A percentile compares a stretch with the other conserved stretches of the same genome.
Evolutionary conservation across 306 rosid species (phyloP).

Genomic region (Benincasa hispida): DNA sequence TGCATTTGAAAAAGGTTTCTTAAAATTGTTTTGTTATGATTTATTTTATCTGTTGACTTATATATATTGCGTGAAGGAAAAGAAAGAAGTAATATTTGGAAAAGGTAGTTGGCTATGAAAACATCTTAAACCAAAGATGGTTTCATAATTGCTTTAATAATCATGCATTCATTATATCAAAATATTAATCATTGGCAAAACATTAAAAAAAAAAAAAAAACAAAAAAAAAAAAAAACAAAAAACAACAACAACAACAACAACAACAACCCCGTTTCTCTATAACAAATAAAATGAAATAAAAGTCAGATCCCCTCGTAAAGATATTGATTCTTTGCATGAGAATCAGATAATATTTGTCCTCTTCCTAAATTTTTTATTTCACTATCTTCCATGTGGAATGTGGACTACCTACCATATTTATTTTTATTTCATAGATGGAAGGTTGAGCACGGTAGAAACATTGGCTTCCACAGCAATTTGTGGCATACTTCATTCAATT

Average conservation of each 20-base stretch:
- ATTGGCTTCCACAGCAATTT: constrained; percentile 63
- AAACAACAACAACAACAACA: no score
- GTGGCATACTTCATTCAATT: constrained; percentile 74
- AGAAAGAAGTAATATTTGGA: not conserved
- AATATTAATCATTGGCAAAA: not conserved
- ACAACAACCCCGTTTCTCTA: not conserved
- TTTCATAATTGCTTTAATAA: not conserved
- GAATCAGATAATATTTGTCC: not conserved
- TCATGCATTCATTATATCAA: not conserved
- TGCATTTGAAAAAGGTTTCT: not conserved
- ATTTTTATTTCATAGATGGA: constrained; percentile 38
- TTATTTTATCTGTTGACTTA: not conserved
- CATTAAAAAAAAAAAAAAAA: not conserved
- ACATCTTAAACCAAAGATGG: not conserved
- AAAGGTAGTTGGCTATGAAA: not conserved
- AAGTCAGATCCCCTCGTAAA: not conserved
- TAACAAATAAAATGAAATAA: not conserved
- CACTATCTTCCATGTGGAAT: not conserved
- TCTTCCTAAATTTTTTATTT: not conserved
- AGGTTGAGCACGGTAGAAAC: constrained; percentile 65
- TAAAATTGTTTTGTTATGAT: not conserved
- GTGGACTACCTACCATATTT: not conserved
- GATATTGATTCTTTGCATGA: not conserved
- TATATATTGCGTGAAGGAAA: not conserved
- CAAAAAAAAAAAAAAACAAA: no score